Base-by-base conservation (phyloP, 2,329 filamentous ascomycete genomes). In the Pseudopithomyces maydicus region DNA sequence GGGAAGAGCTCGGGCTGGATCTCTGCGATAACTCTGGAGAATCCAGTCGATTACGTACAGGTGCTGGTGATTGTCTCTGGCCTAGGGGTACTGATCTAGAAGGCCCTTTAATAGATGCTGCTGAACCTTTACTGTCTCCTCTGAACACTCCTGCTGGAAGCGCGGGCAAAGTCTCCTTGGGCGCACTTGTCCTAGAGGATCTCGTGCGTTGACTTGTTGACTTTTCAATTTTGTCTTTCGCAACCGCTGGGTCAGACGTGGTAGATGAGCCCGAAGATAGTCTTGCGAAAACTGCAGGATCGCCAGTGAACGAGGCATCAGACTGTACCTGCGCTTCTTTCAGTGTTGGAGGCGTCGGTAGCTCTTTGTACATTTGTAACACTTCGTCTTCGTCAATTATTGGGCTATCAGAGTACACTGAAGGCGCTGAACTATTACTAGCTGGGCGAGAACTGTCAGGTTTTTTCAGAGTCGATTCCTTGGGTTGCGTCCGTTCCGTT, bases 381-480 rank as follows among this genome's bases (percentile, higher is more conserved):
- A 54, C 42, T 14, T 60, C 56, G 1, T 57, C 44, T 15, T 54
- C 48, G 7, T 38, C 35, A 19, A 50, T 39, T 8, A 32, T 47
- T 2, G 52, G 42, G 11, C 52, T 38, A 41, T 59, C 55, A 3
- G 64, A 65, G 29, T 66, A 65, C 3, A 61, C 54, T 14, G 64
- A 69, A 3, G 41, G 53, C 10, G 61, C 55, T 19, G 61, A 50
- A 11, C 52, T 44, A 22, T 52, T 50, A 35, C 64, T 66, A 1
- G 54, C 55, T 3, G 56, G 58, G 15, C 62, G 52, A 3, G 67
- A 65, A 14, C 19, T 29, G 26, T 4, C 20, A 6, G 57, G 53
- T 38, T 49, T 55, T 33, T 29, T 58, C 8, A 12, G 23, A 3
- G 8, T 23, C 1, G 33, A 5, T n/a, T 55, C 55, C 2, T 55